Percentiles rank a stretch among this genome's conserved stretches.
Conservation (phyloP, 2,329 filamentous ascomycete genomes). For the Pochonia chlamydosporia region DNA sequence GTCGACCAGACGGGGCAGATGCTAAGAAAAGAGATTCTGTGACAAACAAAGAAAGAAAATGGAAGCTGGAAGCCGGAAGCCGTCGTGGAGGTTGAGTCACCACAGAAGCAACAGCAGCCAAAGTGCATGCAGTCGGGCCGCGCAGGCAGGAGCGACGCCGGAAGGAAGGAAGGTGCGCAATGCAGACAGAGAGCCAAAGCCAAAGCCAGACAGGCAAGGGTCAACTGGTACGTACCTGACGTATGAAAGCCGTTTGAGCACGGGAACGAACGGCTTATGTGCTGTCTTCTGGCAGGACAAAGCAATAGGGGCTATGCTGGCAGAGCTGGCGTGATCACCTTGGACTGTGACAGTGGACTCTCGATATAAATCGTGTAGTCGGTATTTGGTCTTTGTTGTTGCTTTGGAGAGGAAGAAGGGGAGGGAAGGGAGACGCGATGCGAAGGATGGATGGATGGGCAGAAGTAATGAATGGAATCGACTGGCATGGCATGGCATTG, state of each 20-base stretch:
- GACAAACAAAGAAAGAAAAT: background rate
- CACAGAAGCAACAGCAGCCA: background rate
- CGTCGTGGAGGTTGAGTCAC: conserved; percentile 14
- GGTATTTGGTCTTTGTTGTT: conserved; percentile 45
- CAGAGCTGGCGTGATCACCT: conserved; percentile 50
- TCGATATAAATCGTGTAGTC: conserved; percentile 45
- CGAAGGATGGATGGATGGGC: conserved; percentile 22
- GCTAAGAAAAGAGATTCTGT: background rate
- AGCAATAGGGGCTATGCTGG: conserved; percentile 23
- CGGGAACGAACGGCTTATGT: conserved; percentile 17
- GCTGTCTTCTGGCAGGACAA: conserved; percentile 17
- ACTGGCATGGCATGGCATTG: conserved; percentile 17
- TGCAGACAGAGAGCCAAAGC: conserved; percentile 4
- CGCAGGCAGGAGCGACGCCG: background rate
- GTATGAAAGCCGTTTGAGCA: conserved; percentile 21
- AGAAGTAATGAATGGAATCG: conserved; percentile 17
- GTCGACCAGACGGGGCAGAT: background rate
- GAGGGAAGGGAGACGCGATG: conserved; percentile 27
- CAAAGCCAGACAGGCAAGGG: background rate
- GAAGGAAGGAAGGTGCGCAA: background rate
- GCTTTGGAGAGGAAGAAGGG: conserved; percentile 34
- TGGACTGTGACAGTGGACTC: conserved; percentile 56
- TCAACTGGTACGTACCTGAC: conserved; percentile 25
- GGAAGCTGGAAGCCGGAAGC: background rate
- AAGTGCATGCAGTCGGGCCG: background rate